Percentiles rank a stretch among this genome's conserved stretches.
These are phyloP conservation scores for Sanghuangporus sanghuang DNA, from an alignment of 1,284 basidiomycete genomes.

Conservation along the genomic window DNA sequence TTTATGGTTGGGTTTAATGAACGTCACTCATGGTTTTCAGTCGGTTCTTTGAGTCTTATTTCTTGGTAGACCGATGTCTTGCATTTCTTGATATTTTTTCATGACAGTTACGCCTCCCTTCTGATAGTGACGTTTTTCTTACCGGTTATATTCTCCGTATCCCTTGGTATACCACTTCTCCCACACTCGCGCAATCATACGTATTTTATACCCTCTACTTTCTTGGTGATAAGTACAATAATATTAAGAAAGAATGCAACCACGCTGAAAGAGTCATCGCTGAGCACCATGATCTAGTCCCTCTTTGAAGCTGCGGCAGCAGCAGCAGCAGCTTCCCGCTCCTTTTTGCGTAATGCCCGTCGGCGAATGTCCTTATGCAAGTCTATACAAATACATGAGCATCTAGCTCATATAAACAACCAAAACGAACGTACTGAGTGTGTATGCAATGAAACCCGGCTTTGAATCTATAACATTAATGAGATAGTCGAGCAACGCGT, in stretches of 20 bases:
- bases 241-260: neutral
- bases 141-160: neutral
- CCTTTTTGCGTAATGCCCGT: conserved; percentile 74
- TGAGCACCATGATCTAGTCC: conserved; percentile 24
- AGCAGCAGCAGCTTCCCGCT: conserved; percentile 47
- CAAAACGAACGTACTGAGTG: conserved; percentile 39
- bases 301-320: conserved; percentile 36
- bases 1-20: neutral
- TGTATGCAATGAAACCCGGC: conserved; percentile 51
- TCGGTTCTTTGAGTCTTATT: neutral
- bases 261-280: neutral
- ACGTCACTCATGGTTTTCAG: neutral
- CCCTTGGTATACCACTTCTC: neutral
- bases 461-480: conserved; percentile 60
- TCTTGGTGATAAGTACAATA: neutral
- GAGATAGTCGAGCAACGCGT: conserved; percentile 77
- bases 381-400: conserved; percentile 18
- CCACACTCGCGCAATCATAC: neutral
- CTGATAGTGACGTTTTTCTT: neutral
- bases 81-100: neutral
- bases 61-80: neutral
- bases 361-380: conserved; percentile 75
- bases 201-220: conserved; percentile 4
- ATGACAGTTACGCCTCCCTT: neutral
- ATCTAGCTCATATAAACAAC: conserved; percentile 19